A percentile compares a stretch with the other conserved stretches of the same genome.
phyloP scores from a whole-genome alignment of 495 filamentous ascomycete genomes.

The Daldinia grandis region DNA sequence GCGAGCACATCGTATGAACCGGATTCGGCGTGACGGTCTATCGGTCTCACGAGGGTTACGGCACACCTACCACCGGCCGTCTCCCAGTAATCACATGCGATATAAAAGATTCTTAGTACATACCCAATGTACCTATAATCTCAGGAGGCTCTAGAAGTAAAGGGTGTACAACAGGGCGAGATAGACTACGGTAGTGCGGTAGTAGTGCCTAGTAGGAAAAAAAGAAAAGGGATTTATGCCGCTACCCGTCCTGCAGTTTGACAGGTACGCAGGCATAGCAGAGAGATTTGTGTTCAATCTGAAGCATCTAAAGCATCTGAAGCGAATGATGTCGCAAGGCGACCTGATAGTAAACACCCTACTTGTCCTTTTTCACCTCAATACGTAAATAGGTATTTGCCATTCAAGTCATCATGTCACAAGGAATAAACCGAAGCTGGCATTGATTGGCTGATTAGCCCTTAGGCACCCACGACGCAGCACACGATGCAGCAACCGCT shows the following conservation, averaged over 20 bases:
- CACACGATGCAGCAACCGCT: constrained; percentile 33
- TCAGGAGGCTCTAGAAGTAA: constrained; percentile 22
- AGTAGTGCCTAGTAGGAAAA: constrained; percentile 21
- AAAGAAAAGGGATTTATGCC: constrained; percentile 32
- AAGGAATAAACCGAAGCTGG: constrained; percentile 24
- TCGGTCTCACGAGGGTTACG: constrained; percentile 32
- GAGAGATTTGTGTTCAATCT: constrained; percentile 16
- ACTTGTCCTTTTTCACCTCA: constrained; percentile 38
- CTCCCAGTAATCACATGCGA: constrained; percentile 32
- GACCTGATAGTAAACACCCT: constrained; percentile 28
- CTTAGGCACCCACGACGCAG: constrained; percentile 45
- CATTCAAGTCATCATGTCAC: constrained; percentile 41
- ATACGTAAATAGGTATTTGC: constrained; percentile 26
- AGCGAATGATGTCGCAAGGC: constrained; percentile 38
- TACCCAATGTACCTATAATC: constrained; percentile 12
- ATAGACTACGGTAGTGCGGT: constrained; percentile 1
- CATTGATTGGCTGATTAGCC: constrained; percentile 34
- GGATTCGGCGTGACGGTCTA: constrained; percentile 27
- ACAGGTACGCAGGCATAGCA: constrained; percentile 33
- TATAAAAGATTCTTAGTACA: constrained; percentile 12
- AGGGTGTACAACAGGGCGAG: constrained; percentile 13
- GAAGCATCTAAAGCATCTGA: constrained; percentile 30
- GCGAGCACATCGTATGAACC: constrained; percentile 23
- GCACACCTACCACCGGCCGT: constrained; percentile 23
- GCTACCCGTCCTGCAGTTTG: constrained; percentile 41